These are phyloP conservation scores for Monosporascus sp. DNA, from an alignment of 2,329 filamentous ascomycete genomes.

Conservation along the genomic window DNA sequence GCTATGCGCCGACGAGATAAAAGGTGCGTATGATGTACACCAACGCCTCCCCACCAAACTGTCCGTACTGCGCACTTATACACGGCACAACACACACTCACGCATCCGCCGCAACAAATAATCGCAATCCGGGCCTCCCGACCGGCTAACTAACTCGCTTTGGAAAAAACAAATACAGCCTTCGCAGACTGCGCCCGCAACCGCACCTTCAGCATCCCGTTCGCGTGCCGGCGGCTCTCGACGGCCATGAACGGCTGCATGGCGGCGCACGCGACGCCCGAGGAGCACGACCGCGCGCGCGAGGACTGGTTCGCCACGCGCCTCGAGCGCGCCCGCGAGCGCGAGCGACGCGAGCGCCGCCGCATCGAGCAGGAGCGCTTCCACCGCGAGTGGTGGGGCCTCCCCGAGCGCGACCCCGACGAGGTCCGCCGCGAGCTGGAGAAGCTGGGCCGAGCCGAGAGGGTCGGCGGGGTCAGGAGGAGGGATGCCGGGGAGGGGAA, in stretches of 20 bases:
- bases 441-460: conserved; percentile 44
- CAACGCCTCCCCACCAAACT: no score
- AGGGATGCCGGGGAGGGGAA: conserved; percentile 1
- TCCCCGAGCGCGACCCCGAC: conserved; percentile 52
- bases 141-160: background rate
- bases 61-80: no score
- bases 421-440: conserved; percentile 46
- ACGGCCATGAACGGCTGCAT: conserved; percentile 92
- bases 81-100: no score
- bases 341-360: conserved; percentile 57
- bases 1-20: conserved; percentile 72
- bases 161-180: conserved; percentile 43
- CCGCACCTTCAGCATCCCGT: conserved; percentile 82
- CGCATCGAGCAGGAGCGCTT: conserved; percentile 60
- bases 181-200: conserved; percentile 87
- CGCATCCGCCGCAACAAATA: no score
- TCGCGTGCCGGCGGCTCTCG: conserved; percentile 75
- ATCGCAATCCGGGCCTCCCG: no score
- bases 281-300: conserved; percentile 79
- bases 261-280: conserved; percentile 76
- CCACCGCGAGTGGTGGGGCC: conserved; percentile 62
- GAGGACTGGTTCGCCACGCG: conserved; percentile 88
- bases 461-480: conserved; percentile 43
- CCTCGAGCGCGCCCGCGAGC: conserved; percentile 62
- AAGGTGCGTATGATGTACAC: conserved; percentile 43